Evolutionary conservation across 805 yeast species (phyloP).

Genomic region (Candida stauntonica): DNA sequence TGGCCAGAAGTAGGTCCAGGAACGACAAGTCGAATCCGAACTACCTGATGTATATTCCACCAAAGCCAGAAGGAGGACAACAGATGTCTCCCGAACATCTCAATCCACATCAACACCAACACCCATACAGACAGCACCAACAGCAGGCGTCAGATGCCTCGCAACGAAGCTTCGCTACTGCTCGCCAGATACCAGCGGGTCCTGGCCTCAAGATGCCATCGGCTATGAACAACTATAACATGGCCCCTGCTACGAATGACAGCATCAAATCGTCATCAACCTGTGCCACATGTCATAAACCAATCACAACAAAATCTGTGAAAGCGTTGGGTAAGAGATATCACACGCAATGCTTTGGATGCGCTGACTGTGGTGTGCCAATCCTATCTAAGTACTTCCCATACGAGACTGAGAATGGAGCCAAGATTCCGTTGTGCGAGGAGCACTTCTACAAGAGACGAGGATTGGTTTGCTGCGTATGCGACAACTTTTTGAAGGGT

Average conservation of each 20-base stretch:
- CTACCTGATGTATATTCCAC: constrained; percentile 28
- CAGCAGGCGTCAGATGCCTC: constrained; percentile 12
- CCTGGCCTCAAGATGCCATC: constrained; percentile 1
- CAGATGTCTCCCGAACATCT: neutral
- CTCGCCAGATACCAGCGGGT: constrained; percentile 8
- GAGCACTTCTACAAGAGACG: constrained; percentile 85
- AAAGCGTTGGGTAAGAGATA: constrained; percentile 76
- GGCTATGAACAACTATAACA: constrained; percentile 1
- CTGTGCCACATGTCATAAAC: constrained; percentile 50
- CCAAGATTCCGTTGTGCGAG: constrained; percentile 75
- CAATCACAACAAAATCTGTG: constrained; percentile 71
- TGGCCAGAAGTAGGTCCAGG: constrained; percentile 9
- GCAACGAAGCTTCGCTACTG: constrained; percentile 7
- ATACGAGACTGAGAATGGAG: constrained; percentile 43
- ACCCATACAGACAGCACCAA: constrained; percentile 5
- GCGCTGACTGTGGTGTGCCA: constrained; percentile 76
- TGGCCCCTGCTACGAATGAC: constrained; percentile 9
- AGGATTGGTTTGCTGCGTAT: constrained; percentile 79
- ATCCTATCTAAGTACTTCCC: constrained; percentile 91
- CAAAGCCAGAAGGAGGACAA: constrained; percentile 17
- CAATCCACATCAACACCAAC: neutral
- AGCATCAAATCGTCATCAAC: constrained; percentile 7
- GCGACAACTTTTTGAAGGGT: constrained; percentile 83
- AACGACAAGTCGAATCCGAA: constrained; percentile 14
- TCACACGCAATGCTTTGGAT: constrained; percentile 84